Percentiles rank a stretch among this genome's conserved stretches.
phyloP scores from a whole-genome alignment of 495 filamentous ascomycete species.

The Lophiotrema nucula region DNA sequence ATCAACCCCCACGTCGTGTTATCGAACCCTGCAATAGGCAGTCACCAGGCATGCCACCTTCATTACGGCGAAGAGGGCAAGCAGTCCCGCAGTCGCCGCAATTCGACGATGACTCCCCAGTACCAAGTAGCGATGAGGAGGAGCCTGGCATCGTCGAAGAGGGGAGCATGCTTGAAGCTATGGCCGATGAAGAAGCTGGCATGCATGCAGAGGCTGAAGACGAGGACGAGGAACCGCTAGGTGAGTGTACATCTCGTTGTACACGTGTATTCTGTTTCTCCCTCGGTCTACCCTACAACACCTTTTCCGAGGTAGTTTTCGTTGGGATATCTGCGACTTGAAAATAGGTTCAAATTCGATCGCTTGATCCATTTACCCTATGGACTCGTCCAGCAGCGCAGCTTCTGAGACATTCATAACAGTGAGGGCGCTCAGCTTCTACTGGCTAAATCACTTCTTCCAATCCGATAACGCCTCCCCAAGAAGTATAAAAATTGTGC shows the following conservation, averaged over 20 bases:
- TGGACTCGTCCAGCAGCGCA: too few relatives aligned
- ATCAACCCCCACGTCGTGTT: neutral
- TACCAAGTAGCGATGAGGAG: constrained; percentile 30
- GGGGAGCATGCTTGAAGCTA: constrained; percentile 13
- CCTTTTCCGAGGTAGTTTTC: too few relatives aligned
- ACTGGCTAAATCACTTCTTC: too few relatives aligned
- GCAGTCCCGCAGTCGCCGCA: constrained; percentile 10
- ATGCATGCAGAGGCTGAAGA: constrained; percentile 37
- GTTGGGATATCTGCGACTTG: too few relatives aligned
- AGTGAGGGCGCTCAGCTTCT: too few relatives aligned
- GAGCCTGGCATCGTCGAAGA: constrained; percentile 33
- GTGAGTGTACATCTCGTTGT: constrained; percentile 5
- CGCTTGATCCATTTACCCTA: too few relatives aligned
- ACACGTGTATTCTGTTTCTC: neutral
- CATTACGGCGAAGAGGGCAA: constrained; percentile 18
- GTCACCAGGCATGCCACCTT: constrained; percentile 20
- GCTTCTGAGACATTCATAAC: too few relatives aligned
- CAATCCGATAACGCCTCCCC: too few relatives aligned
- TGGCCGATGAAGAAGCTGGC: constrained; percentile 27
- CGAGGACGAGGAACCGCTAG: constrained; percentile 38
- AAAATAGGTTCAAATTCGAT: too few relatives aligned
- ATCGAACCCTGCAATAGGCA: too few relatives aligned
- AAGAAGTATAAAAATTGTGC: too few relatives aligned
- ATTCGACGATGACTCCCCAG: constrained; percentile 11
- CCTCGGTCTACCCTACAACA: neutral